These are phyloP conservation scores for Glycine tomentella DNA, from an alignment of 306 rosid species.

Conservation along the genomic window DNA sequence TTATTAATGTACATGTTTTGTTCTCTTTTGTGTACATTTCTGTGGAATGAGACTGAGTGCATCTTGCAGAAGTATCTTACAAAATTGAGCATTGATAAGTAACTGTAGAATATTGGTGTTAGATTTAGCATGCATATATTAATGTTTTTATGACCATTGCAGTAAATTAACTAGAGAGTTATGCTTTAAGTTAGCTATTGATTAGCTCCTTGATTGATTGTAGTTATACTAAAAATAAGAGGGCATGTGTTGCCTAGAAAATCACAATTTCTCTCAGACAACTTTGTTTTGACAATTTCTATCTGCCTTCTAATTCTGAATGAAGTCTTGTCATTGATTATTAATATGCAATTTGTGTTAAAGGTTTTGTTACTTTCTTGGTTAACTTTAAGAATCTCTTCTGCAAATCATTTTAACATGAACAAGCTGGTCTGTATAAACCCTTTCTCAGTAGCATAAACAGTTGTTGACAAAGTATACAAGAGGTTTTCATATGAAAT, in stretches of 20 bases:
- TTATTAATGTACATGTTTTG: conserved; percentile 23
- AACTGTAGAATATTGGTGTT: conserved; percentile 7
- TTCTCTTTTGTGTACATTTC: conserved; percentile 35
- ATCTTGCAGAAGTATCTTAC: conserved; percentile 39
- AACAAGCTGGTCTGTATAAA: neutral
- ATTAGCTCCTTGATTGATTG: neutral
- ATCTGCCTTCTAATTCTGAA: conserved; percentile 7
- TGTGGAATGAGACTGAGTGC: conserved; percentile 10
- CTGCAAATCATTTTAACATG: conserved; percentile 6
- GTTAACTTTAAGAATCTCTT: conserved; percentile 11
- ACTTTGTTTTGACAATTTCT: neutral
- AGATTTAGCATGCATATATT: neutral
- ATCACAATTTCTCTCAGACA: conserved; percentile 9
- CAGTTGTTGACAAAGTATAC: neutral
- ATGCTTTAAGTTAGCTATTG: neutral
- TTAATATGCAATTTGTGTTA: neutral
- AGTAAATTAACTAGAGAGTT: neutral
- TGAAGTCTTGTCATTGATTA: neutral
- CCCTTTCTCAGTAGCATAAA: neutral
- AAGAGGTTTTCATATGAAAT: too few species aligned
- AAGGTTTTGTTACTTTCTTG: neutral
- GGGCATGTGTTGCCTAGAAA: neutral
- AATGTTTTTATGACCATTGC: neutral
- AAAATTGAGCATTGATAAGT: neutral
- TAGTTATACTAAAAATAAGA: neutral